Percentiles rank a stretch among this genome's conserved stretches.
phyloP scores from a whole-genome alignment of 176 grass and related monocot genomes.

The Cenchrus purpureus region DNA sequence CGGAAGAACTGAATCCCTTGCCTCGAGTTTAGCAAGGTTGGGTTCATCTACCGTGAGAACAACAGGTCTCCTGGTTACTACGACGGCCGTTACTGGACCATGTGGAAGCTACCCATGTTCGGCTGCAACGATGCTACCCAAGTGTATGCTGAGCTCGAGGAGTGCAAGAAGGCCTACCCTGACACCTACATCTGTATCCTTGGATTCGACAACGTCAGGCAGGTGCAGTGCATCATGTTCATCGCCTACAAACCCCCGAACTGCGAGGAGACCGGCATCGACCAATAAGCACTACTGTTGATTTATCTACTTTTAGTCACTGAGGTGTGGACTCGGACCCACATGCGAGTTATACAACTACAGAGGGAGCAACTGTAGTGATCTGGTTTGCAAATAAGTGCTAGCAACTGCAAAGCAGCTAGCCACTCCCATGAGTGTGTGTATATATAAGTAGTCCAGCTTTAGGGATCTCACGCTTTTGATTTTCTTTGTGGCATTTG shows the following conservation, averaged over 20 bases:
- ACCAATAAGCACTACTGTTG: background rate
- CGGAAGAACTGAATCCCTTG: slow-evolving; percentile 66
- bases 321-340: too few species aligned
- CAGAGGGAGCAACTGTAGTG: too few species aligned
- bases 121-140: slow-evolving; percentile 72
- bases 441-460: too few species aligned
- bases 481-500: too few species aligned
- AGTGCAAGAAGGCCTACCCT: slow-evolving; percentile 60
- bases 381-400: too few species aligned
- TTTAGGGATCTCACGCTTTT: too few species aligned
- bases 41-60: slow-evolving; percentile 71
- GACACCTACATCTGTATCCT: slow-evolving; percentile 55
- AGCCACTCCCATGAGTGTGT: too few species aligned
- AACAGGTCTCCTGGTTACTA: slow-evolving; percentile 62
- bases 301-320: too few species aligned
- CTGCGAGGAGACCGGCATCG: background rate
- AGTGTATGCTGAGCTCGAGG: slow-evolving; percentile 58
- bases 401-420: too few species aligned
- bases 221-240: slow-evolving; percentile 80
- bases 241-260: slow-evolving; percentile 57
- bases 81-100: slow-evolving; percentile 90
- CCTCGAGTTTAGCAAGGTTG: slow-evolving; percentile 70
- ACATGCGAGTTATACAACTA: too few species aligned
- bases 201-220: slow-evolving; percentile 74
- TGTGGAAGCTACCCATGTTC: slow-evolving; percentile 97